Base-by-base conservation (phyloP, 805 yeast genomes). In the Lipomyces yamadae region DNA sequence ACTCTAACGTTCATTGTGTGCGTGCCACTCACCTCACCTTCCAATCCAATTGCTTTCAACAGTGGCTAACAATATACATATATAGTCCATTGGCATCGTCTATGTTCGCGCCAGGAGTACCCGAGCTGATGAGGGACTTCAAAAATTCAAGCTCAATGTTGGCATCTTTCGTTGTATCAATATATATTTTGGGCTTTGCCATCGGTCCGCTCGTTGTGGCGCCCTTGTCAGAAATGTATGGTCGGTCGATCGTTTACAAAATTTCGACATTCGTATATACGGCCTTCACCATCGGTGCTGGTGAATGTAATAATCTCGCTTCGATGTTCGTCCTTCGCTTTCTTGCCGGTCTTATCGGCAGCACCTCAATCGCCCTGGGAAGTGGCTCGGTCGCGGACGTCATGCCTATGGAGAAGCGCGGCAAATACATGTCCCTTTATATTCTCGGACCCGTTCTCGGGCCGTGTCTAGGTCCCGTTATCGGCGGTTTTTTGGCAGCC, bases 311-410 rank as follows among this genome's bases (percentile, higher is more conserved):
- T 75, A 85, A 84, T 71, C 73, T 85, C 48, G 80, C 81, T 1
- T 81, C 86, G 65, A 81, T 90, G 48, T 78, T 91, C 60, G 88
- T 91, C 2, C 79, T 90, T 59, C 79, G 97, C 72, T 90, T 90
- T 75, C 85, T 92, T 72, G 81, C 88, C 33, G 96, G 96, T 1
- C 82, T 88, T 45, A 82, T 88, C 62, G 91, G 94, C 0, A 87
- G 93, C 1, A 95, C 95, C 2, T 91, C 94, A 0, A 81, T 92
- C 78, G 88, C 95, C 15, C 85, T 90, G 72, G 94, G 92, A 13
- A 92, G 92, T 63, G 97, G 97, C 70, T 87, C 94, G 13, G 85
- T 91, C 69, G 80, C 88, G 62, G 97, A 92, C 78, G 78, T 91
- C 63, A 92, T 93, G 87, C 83, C 81, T 33, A 85, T 87, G 35